Evolutionary conservation across 176 grass and related monocot genomes (phyloP).

Genomic region (Hsuehochloa calcarea): DNA sequence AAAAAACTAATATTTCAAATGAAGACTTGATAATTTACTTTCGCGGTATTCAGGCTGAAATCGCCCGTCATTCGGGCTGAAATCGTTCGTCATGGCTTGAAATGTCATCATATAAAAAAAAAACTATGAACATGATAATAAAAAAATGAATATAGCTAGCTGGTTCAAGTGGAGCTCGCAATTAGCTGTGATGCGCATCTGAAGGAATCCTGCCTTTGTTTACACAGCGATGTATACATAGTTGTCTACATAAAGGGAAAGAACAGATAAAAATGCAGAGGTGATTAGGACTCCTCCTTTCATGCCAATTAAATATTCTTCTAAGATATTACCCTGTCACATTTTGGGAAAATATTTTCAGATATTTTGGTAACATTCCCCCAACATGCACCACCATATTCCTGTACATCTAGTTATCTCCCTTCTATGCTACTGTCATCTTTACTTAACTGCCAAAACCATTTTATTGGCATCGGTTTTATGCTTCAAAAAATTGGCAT

Average conservation of each 20-base stretch:
- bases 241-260: not conserved
- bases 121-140: not conserved
- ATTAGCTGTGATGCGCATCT: not conserved
- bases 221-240: not conserved
- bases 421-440: not conserved
- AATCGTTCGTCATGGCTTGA: not conserved
- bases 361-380: not conserved
- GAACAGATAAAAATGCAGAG: not conserved
- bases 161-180: not conserved
- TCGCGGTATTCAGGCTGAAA: not conserved
- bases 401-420: not conserved
- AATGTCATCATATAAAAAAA: not conserved
- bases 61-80: not conserved
- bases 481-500: not conserved
- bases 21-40: not conserved
- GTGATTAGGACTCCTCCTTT: not conserved
- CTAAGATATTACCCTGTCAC: not conserved
- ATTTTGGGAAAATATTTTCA: conserved; percentile 8
- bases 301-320: not conserved
- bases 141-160: not conserved
- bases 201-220: conserved; percentile 8
- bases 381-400: not conserved
- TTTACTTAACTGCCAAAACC: not conserved
- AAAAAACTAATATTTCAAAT: not conserved
- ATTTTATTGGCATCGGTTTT: not conserved